phyloP scores from a whole-genome alignment of 1,284 basidiomycete genomes.

The Puccinia triticina region DNA sequence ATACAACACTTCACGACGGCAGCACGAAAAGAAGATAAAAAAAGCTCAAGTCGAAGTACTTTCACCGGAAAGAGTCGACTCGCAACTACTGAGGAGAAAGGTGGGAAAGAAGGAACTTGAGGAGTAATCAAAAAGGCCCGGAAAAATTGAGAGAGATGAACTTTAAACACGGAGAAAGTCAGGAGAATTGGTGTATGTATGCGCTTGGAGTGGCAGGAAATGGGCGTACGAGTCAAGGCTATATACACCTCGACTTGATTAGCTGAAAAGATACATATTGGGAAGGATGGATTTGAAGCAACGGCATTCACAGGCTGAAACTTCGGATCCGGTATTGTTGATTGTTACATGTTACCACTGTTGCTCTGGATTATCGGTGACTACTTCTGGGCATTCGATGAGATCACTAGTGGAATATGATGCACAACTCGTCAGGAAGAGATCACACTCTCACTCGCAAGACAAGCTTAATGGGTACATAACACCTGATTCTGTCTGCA shows the following conservation, averaged over 20 bases:
- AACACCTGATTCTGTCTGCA: too few relatives aligned
- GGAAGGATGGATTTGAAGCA: too few relatives aligned
- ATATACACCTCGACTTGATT: too few relatives aligned
- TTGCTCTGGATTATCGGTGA: constrained; percentile 1
- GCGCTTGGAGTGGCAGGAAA: too few relatives aligned
- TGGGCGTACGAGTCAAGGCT: too few relatives aligned
- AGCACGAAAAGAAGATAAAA: background rate
- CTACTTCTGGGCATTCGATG: background rate
- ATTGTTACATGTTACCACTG: background rate
- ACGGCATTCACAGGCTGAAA: background rate
- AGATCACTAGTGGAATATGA: background rate
- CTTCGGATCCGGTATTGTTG: background rate
- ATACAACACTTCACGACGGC: background rate
- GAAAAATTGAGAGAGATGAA: background rate
- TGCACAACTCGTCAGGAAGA: too few relatives aligned
- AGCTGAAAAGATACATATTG: too few relatives aligned
- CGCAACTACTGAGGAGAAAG: background rate
- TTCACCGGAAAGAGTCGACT: background rate
- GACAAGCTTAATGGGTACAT: too few relatives aligned
- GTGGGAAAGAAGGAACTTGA: background rate
- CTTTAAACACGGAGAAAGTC: background rate
- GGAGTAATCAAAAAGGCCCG: background rate
- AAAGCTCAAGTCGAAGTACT: background rate
- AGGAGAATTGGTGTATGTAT: too few relatives aligned
- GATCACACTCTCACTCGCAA: too few relatives aligned